Percentiles rank a stretch among this genome's conserved stretches.
Conservation (phyloP, 805 yeast species). For the Pichia cabralensis region DNA sequence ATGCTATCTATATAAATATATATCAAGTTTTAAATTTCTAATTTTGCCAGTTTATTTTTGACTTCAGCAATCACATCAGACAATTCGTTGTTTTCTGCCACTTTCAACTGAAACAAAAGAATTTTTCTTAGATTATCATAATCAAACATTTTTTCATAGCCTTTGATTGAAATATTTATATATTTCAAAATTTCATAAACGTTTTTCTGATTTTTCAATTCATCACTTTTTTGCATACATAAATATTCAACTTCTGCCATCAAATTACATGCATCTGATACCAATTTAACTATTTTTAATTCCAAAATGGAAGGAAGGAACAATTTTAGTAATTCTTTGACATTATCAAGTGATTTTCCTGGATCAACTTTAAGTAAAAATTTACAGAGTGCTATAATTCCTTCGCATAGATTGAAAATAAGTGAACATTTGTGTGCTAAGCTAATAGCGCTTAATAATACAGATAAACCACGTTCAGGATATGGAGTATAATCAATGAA, state of each 20-base stretch:
- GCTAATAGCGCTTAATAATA: slow-evolving; percentile 39
- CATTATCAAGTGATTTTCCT: slow-evolving; percentile 27
- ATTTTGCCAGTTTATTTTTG: neutral
- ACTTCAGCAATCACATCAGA: neutral
- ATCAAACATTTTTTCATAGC: slow-evolving; percentile 32
- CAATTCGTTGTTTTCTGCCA: slow-evolving; percentile 22
- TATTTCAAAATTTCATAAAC: slow-evolving; percentile 28
- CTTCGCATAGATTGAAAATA: slow-evolving; percentile 34
- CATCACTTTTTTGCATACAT: neutral
- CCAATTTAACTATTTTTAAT: slow-evolving; percentile 29
- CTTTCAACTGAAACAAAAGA: slow-evolving; percentile 29
- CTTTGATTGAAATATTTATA: slow-evolving; percentile 34
- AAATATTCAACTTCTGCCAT: slow-evolving; percentile 22
- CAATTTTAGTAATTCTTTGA: slow-evolving; percentile 29
- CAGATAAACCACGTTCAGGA: slow-evolving; percentile 41
- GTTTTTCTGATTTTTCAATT: neutral
- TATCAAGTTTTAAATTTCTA: neutral
- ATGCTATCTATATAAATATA: too few relatives aligned
- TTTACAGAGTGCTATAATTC: slow-evolving; percentile 35
- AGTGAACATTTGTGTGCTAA: slow-evolving; percentile 38
- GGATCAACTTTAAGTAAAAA: slow-evolving; percentile 32
- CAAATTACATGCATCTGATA: slow-evolving; percentile 29
- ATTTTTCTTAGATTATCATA: slow-evolving; percentile 30
- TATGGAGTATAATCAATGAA: slow-evolving; percentile 30
- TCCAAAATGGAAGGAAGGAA: slow-evolving; percentile 37